phyloP scores from a whole-genome alignment of 345 rosid species.

The Corymbia maculata region DNA sequence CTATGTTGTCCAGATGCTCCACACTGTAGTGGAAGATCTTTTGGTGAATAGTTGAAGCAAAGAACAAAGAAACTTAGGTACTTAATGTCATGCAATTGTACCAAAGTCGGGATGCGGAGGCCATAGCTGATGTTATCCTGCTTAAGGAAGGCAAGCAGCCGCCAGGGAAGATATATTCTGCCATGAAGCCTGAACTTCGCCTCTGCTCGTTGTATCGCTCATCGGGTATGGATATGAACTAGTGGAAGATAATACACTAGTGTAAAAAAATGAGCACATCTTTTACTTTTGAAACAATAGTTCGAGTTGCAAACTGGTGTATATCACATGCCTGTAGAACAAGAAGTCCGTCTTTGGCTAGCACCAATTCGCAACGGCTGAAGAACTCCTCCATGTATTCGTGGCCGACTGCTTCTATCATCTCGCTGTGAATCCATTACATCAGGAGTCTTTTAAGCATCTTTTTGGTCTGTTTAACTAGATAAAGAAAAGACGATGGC shows the following conservation, averaged over 20 bases:
- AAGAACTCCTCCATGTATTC: constrained; percentile 88
- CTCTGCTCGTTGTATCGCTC: constrained; percentile 71
- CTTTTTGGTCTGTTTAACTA: background rate
- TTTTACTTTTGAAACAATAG: background rate
- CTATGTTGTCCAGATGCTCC: constrained; percentile 81
- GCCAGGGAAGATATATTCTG: constrained; percentile 92
- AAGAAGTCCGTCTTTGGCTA: constrained; percentile 67
- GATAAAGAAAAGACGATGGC: background rate
- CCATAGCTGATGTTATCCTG: constrained; percentile 74
- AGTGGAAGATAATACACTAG: background rate
- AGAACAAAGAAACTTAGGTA: background rate
- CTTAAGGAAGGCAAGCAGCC: constrained; percentile 75
- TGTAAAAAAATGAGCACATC: background rate
- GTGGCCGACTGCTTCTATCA: constrained; percentile 91
- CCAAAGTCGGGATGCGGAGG: constrained; percentile 75
- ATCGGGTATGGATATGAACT: constrained; percentile 89
- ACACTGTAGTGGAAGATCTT: constrained; percentile 27
- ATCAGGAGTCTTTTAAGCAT: background rate
- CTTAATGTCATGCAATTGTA: background rate
- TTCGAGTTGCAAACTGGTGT: background rate
- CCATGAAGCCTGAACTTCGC: constrained; percentile 76
- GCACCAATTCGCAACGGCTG: constrained; percentile 53
- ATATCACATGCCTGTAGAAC: constrained; percentile 61
- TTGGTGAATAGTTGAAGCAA: background rate
- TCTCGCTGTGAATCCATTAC: constrained; percentile 43